Conservation (phyloP, 352 stramenopile genomes). For the Phytophthora colocasiae region DNA sequence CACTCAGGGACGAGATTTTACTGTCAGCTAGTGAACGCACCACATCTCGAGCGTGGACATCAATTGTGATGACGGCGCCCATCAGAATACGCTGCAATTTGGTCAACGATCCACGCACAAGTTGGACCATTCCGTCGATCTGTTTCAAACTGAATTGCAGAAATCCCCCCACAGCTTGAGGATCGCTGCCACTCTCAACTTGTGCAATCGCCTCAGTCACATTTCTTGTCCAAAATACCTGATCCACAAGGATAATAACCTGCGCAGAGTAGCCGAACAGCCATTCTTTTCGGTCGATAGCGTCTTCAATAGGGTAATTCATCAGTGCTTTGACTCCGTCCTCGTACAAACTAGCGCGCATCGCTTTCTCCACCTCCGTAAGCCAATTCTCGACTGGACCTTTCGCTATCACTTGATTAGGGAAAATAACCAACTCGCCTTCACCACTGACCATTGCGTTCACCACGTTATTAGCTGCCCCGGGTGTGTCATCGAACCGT, state of each 20-base stretch:
- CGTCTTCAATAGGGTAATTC: conserved; percentile 89
- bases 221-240: conserved; percentile 93
- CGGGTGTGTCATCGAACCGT: conserved; percentile 70
- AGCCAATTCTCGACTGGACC: conserved; percentile 91
- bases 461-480: conserved; percentile 57
- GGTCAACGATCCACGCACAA: conserved; percentile 84
- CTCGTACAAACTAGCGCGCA: conserved; percentile 88
- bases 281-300: conserved; percentile 91
- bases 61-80: conserved; percentile 92
- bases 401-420: conserved; percentile 74
- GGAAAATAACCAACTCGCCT: conserved; percentile 87
- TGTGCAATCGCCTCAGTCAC: conserved; percentile 82
- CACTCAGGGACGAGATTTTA: conserved; percentile 77
- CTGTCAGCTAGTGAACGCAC: conserved; percentile 85
- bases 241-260: conserved; percentile 90
- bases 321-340: conserved; percentile 84
- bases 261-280: conserved; percentile 91
- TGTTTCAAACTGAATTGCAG: conserved; percentile 91
- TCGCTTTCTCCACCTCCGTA: conserved; percentile 88
- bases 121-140: conserved; percentile 93
- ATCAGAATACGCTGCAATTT: conserved; percentile 92
- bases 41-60: conserved; percentile 92
- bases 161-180: conserved; percentile 81
- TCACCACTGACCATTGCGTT: conserved; percentile 88
- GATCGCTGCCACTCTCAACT: conserved; percentile 73